Evolutionary conservation across 2,329 filamentous ascomycete genomes (phyloP).

Genomic region (Talaromyces pinophilus): DNA sequence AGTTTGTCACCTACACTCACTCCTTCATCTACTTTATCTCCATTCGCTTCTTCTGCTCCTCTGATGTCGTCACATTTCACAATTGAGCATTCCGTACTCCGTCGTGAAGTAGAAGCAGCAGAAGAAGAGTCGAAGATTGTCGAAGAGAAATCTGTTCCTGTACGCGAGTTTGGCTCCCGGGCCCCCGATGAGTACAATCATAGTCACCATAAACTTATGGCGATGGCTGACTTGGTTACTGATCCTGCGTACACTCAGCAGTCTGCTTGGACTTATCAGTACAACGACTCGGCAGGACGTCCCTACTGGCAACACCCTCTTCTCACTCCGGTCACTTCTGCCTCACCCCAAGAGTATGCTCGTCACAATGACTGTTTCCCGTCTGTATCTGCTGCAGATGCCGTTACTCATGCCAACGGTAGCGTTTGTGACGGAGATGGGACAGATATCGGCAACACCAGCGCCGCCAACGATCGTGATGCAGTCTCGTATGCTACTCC

Average conservation of each 20-base stretch:
- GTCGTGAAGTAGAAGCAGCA: neutral
- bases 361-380: slow-evolving; percentile 5
- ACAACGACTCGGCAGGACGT: neutral
- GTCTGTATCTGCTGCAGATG: slow-evolving; percentile 8
- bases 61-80: neutral
- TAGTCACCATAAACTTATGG: slow-evolving; percentile 16
- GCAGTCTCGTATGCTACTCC: neutral
- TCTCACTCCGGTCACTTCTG: neutral
- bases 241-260: slow-evolving; percentile 13
- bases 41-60: neutral
- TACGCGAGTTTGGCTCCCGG: neutral
- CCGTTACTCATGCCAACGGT: neutral
- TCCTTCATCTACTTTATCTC: neutral
- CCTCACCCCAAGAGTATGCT: neutral
- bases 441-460: neutral
- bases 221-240: slow-evolving; percentile 16
- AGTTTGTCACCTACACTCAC: neutral
- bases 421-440: slow-evolving; percentile 1
- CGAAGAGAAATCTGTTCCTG: neutral
- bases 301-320: slow-evolving; percentile 4
- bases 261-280: slow-evolving; percentile 5
- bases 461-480: neutral
- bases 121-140: neutral
- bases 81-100: neutral
- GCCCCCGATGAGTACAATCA: slow-evolving; percentile 15